Conservation (phyloP, 805 yeast genomes). For the Candida pseudofarinosa region DNA sequence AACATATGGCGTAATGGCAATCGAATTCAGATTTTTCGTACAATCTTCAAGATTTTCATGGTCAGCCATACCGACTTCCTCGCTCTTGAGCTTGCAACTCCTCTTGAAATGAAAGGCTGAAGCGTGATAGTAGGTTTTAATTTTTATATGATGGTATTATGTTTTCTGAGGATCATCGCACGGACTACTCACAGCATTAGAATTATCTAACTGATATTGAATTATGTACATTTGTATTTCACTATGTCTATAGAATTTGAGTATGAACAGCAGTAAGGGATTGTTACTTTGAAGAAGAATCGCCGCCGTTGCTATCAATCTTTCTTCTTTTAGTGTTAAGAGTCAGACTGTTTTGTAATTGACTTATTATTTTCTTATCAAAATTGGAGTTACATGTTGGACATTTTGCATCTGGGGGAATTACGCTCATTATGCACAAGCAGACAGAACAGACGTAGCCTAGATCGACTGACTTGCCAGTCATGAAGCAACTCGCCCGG, state of each 20-base stretch:
- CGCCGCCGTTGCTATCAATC: constrained; percentile 11
- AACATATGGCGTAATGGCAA: neutral
- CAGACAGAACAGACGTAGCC: constrained; percentile 97
- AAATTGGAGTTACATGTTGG: constrained; percentile 84
- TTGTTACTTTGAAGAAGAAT: no score
- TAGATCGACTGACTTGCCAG: constrained; percentile 85
- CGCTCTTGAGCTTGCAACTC: no score
- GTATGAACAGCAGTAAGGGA: no score
- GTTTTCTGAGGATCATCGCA: neutral
- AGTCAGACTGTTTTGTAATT: constrained; percentile 58
- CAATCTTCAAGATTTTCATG: neutral
- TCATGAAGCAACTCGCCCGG: constrained; percentile 88
- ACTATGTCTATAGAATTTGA: no score
- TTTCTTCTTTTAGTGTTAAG: constrained; percentile 39
- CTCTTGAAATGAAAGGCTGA: no score
- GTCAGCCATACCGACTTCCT: neutral
- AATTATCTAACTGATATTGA: no score
- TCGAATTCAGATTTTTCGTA: neutral
- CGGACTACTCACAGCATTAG: neutral
- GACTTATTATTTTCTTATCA: constrained; percentile 58
- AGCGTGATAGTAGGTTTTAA: no score
- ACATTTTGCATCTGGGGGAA: constrained; percentile 67
- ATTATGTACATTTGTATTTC: no score
- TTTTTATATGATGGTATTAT: no score
- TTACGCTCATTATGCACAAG: constrained; percentile 66